phyloP scores from a whole-genome alignment of 1,284 basidiomycete genomes.

The Ceratorhiza oryzae-sativae region DNA sequence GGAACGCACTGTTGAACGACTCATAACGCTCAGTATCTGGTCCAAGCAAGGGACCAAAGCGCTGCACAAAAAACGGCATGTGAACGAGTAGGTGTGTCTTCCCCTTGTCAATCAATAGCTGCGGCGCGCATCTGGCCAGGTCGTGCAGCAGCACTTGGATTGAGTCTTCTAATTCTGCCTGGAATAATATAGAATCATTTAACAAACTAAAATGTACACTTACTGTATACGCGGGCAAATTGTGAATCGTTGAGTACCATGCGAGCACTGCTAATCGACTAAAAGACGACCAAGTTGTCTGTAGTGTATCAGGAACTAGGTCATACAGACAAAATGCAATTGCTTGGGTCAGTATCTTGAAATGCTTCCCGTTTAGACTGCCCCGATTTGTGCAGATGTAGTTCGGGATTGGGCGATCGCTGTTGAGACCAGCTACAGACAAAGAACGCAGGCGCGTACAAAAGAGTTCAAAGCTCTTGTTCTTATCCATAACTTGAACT shows the following conservation, averaged over 20 bases:
- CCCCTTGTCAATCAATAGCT: conserved; percentile 21
- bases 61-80: conserved; percentile 34
- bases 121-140: not conserved
- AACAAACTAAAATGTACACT: not conserved
- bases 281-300: conserved; percentile 46
- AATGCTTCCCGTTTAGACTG: conserved; percentile 50
- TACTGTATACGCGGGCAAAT: conserved; percentile 46
- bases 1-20: conserved; percentile 40
- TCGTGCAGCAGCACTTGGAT: conserved; percentile 4
- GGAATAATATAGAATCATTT: not conserved
- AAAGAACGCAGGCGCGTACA: conserved; percentile 43
- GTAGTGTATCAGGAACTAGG: conserved; percentile 45
- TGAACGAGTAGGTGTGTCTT: conserved; percentile 43
- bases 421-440: conserved; percentile 16
- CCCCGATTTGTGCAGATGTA: conserved; percentile 48
- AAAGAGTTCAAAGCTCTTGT: conserved; percentile 42
- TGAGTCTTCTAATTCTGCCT: not conserved
- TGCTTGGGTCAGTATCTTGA: conserved; percentile 49
- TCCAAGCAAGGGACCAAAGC: conserved; percentile 39
- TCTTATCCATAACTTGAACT: conserved; percentile 44
- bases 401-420: conserved; percentile 20
- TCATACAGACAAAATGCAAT: conserved; percentile 48
- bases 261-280: conserved; percentile 46
- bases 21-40: conserved; percentile 39
- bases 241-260: conserved; percentile 48